Evolutionary conservation across 148 eudicot genomes (phyloP), one percentile per base, ranked within the genome.

Genomic region (Fagopyrum homotropicum): DNA sequence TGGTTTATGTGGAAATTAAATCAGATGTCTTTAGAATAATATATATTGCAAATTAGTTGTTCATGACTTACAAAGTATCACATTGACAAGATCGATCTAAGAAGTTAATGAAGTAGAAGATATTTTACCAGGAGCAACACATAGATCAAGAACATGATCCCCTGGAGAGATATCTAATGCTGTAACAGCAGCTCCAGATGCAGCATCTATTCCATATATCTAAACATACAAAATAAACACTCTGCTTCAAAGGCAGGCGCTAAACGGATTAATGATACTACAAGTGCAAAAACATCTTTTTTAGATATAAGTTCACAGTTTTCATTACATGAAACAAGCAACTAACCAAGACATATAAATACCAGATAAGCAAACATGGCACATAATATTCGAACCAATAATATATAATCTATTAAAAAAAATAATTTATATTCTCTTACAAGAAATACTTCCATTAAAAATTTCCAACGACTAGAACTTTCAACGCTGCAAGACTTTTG

Each of bases 151-250:
- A 54, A 94, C 83, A 63, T 91, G 98, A 72, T 93, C 98, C 76
- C 95, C 95, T 1, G 80, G 72, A 14, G 76, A 50, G 73, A 93
- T 77, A 78, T 82, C 81, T 83, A 94, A 86, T 70, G 97, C 93
- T 75, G 75, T 78, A 71, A 94, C 93, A 78, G 98, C 97, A 85
- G 98, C 98, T 75, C 97, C 98, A 74, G 98, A 94, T 75, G 98
- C 88, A 73, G 96, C 98, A 90, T 94, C 98, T 79, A 94, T 88
- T 76, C 98, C 98, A 81, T 91, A 94, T 56, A 94, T 82, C 98
- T 94, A 77, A 76, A 72, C 45, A 55, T 6, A 45, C 26, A 3
- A 45, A 64, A 64, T 17, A 14, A 5, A 2, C 1, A 35, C 10
- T 64, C 46, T 40, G 14, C n/a, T 30, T 40, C 69, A 63, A 45